phyloP scores from a whole-genome alignment of 163 green algal genomes.

The Trebouxia gelatinosa region DNA sequence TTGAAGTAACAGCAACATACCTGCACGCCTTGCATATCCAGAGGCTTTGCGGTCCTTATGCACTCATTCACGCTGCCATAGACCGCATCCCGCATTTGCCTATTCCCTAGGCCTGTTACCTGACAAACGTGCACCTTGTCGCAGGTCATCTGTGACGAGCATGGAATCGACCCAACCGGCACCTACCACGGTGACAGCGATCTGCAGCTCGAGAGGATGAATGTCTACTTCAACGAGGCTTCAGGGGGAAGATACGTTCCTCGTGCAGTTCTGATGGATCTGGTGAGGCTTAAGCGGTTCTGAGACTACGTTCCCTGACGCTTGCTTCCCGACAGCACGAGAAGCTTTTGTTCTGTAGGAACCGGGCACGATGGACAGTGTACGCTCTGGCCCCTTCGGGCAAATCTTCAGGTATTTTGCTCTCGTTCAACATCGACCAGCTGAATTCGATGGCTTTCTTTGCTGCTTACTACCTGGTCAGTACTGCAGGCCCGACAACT shows the following conservation, averaged over 20 bases:
- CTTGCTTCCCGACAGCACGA: too few species aligned
- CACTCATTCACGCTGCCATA: background rate
- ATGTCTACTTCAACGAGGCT: conserved; percentile 99
- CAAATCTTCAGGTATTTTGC: conserved; percentile 89
- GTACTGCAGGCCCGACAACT: conserved; percentile 88
- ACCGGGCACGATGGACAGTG: conserved; percentile 97
- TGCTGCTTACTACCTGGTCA: too few species aligned
- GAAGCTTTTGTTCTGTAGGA: conserved; percentile 54
- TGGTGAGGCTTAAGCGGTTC: conserved; percentile 7
- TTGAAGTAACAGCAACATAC: too few species aligned
- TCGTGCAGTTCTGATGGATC: conserved; percentile 87
- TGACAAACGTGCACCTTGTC: too few species aligned
- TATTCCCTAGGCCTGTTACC: too few species aligned
- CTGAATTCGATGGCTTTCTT: background rate
- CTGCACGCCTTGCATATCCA: background rate
- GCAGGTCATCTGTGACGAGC: conserved; percentile 74
- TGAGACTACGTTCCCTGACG: too few species aligned
- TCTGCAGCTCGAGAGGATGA: conserved; percentile 96
- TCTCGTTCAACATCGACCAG: too few species aligned
- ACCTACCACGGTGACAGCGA: conserved; percentile 92
- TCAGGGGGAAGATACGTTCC: conserved; percentile 89
- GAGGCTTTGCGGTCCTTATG: background rate
- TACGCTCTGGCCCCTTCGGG: conserved; percentile 88
- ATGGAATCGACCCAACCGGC: conserved; percentile 89
- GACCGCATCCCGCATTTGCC: too few species aligned